Conservation (phyloP, 192 early-diverging fungal species). For the Backusella morwellensis region DNA sequence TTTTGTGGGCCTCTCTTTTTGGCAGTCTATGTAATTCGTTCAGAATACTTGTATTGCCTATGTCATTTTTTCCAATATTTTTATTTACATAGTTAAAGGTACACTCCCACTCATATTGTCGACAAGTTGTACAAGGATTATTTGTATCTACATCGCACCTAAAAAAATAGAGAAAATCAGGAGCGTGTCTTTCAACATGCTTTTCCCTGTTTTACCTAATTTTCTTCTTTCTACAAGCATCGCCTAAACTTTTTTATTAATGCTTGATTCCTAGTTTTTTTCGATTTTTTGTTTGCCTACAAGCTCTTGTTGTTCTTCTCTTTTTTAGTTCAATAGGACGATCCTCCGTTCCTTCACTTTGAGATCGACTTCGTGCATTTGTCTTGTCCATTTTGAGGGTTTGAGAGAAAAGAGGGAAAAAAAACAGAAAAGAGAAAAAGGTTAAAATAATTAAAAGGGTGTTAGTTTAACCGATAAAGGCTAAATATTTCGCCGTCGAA, state of each 20-base stretch:
- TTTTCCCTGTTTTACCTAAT: constrained; percentile 16
- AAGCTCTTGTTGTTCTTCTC: constrained; percentile 1
- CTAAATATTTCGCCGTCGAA: no score
- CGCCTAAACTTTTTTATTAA: constrained; percentile 18
- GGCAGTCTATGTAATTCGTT: constrained; percentile 1
- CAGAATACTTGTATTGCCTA: background rate
- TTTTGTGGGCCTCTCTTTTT: constrained; percentile 32
- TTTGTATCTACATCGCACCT: constrained; percentile 30
- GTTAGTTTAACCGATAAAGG: no score
- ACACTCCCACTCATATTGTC: constrained; percentile 33
- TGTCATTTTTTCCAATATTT: background rate
- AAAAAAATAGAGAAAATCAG: background rate
- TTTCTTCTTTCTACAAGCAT: constrained; percentile 32
- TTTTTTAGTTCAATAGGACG: background rate
- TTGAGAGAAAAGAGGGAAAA: background rate
- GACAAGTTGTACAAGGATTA: constrained; percentile 27
- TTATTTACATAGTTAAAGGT: constrained; percentile 31
- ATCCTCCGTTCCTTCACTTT: background rate
- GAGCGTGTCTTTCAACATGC: background rate
- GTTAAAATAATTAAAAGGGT: background rate
- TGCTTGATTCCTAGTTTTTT: background rate
- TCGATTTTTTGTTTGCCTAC: background rate
- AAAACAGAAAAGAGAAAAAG: no score
- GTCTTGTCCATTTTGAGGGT: background rate
- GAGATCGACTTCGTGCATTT: background rate